Conservation (phyloP, 169 alveolate species). For the Perkinsus olseni region DNA sequence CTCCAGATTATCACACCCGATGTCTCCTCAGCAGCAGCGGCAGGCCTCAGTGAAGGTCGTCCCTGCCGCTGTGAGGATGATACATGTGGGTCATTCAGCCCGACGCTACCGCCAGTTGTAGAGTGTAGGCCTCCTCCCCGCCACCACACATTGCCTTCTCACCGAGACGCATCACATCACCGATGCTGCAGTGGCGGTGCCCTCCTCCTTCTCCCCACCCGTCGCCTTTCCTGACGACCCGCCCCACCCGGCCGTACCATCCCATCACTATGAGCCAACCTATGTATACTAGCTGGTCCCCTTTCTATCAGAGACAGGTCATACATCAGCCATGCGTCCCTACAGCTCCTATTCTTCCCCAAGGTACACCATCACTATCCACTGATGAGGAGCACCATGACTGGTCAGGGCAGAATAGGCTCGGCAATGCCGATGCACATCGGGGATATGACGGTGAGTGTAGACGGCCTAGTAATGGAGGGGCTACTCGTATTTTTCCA, state of each 20-base stretch:
- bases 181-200: not conserved
- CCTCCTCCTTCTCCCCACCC: not conserved
- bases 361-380: not conserved
- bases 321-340: not conserved
- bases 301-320: not conserved
- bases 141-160: not conserved
- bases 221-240: not conserved
- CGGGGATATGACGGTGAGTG: no score
- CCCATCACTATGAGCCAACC: not conserved
- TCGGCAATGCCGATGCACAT: no score
- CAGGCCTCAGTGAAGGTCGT: not conserved
- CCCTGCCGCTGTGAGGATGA: not conserved
- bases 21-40: not conserved
- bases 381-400: not conserved
- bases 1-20: not conserved
- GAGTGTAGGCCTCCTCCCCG: not conserved
- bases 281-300: not conserved
- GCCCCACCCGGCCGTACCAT: not conserved
- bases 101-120: not conserved
- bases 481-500: no score
- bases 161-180: not conserved
- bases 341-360: not conserved
- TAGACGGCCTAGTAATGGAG: not conserved
- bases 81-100: not conserved
- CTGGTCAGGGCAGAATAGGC: no score